A percentile compares a stretch with the other conserved stretches of the same genome.
phyloP scores from a whole-genome alignment of 2,329 filamentous ascomycete species.

The Phialocephala subalpina region DNA sequence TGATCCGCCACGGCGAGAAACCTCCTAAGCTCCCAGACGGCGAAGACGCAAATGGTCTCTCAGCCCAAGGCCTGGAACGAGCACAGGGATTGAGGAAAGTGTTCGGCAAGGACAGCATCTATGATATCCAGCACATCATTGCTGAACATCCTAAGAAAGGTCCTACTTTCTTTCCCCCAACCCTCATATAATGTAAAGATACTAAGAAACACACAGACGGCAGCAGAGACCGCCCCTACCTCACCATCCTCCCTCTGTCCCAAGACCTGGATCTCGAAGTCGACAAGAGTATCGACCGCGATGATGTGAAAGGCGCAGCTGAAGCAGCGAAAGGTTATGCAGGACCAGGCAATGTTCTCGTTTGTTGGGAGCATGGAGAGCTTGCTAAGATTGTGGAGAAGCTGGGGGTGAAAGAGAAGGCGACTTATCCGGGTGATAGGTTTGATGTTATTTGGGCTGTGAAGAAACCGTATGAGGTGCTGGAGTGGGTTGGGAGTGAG shows the following conservation, averaged over 20 bases:
- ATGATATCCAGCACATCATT: constrained; percentile 65
- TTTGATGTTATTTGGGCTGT: constrained; percentile 56
- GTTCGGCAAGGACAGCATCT: constrained; percentile 59
- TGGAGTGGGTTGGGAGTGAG: constrained; percentile 56
- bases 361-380: constrained; percentile 62
- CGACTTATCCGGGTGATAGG: constrained; percentile 49
- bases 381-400: constrained; percentile 58
- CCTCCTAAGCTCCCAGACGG: constrained; percentile 49
- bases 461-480: constrained; percentile 50
- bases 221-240: constrained; percentile 57
- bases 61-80: constrained; percentile 56
- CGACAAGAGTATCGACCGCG: constrained; percentile 61
- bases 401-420: constrained; percentile 53
- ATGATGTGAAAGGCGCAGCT: constrained; percentile 60
- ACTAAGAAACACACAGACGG: constrained; percentile 49
- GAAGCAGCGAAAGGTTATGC: constrained; percentile 55
- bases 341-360: constrained; percentile 59
- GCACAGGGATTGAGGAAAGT: constrained; percentile 64
- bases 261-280: constrained; percentile 60
- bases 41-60: constrained; percentile 57
- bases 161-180: constrained; percentile 34
- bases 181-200: background rate
- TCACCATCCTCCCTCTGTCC: constrained; percentile 64
- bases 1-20: constrained; percentile 73
- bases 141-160: constrained; percentile 59